Evolutionary conservation across 768 basidiomycete species (phyloP).

Genomic region (Amanita phalloides): DNA sequence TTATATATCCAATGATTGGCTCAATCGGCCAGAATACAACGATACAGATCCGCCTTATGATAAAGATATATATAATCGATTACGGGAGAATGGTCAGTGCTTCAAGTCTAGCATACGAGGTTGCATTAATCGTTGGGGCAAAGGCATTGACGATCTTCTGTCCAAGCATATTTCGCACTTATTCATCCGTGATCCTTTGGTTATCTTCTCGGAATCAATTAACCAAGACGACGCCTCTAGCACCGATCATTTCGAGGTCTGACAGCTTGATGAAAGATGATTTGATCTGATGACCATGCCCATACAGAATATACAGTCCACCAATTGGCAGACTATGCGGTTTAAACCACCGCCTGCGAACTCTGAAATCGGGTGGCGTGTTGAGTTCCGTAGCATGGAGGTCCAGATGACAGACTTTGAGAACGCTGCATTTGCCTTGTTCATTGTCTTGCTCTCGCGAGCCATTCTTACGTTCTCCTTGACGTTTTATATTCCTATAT

Average conservation of each 20-base stretch:
- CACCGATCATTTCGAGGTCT: constrained; percentile 92
- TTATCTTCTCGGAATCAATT: constrained; percentile 89
- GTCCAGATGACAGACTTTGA: constrained; percentile 98
- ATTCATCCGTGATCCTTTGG: constrained; percentile 95
- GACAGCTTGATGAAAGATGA: constrained; percentile 3
- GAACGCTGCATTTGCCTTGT: constrained; percentile 94
- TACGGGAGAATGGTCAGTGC: constrained; percentile 66
- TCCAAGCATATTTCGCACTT: constrained; percentile 91
- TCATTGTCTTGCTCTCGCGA: constrained; percentile 88
- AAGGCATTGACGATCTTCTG: constrained; percentile 79
- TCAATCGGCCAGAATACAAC: constrained; percentile 90
- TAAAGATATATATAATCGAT: constrained; percentile 56
- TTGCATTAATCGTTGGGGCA: neutral
- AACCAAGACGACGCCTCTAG: constrained; percentile 83
- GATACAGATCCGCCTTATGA: constrained; percentile 80
- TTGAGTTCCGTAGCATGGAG: constrained; percentile 98
- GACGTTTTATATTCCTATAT: constrained; percentile 96
- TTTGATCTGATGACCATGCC: neutral
- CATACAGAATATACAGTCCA: constrained; percentile 90
- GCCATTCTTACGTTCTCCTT: constrained; percentile 87
- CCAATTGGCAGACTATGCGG: constrained; percentile 97
- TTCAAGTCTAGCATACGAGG: neutral
- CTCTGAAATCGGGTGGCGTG: constrained; percentile 92
- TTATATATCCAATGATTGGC: constrained; percentile 81
- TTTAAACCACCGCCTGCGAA: constrained; percentile 97